Conservation (phyloP, 805 yeast genomes). For the Ogataea pignaliae region DNA sequence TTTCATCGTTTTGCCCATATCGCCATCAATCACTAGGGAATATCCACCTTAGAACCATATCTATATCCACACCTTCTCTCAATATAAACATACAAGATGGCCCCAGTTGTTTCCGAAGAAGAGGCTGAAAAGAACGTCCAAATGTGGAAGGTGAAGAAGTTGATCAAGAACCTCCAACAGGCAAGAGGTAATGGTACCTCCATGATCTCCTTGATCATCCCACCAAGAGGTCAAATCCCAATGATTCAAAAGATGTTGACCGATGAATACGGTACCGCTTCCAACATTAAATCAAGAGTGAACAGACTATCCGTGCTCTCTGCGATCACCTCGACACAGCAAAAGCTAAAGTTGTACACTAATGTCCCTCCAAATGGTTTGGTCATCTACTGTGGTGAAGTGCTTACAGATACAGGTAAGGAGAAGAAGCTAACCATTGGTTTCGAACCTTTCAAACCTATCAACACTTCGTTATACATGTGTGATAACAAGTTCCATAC, state of each 20-base stretch:
- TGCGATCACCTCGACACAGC: slow-evolving; percentile 98
- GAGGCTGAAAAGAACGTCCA: slow-evolving; percentile 97
- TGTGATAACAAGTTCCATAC: slow-evolving; percentile 99
- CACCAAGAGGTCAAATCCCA: slow-evolving; percentile 93
- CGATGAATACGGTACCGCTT: slow-evolving; percentile 98
- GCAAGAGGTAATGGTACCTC: slow-evolving; percentile 99
- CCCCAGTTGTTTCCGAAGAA: slow-evolving; percentile 43
- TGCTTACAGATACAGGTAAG: slow-evolving; percentile 93
- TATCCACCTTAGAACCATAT: too few species aligned
- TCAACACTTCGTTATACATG: slow-evolving; percentile 90
- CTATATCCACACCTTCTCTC: too few species aligned
- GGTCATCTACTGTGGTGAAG: slow-evolving; percentile 98
- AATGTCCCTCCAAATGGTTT: slow-evolving; percentile 92
- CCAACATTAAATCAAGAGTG: slow-evolving; percentile 96
- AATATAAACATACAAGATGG: slow-evolving; percentile 24
- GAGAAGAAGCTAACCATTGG: slow-evolving; percentile 95
- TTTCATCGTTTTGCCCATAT: too few species aligned
- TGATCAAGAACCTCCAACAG: slow-evolving; percentile 77
- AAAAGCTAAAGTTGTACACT: slow-evolving; percentile 84
- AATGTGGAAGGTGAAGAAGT: slow-evolving; percentile 98
- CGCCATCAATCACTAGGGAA: too few species aligned
- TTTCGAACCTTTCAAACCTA: slow-evolving; percentile 98
- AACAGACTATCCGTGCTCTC: slow-evolving; percentile 92
- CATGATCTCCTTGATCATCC: slow-evolving; percentile 93
- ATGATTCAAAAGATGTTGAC: slow-evolving; percentile 86